Evolutionary conservation across 2,329 filamentous ascomycete species (phyloP).

Genomic region (Immersiporthe knoxdaviesiana): DNA sequence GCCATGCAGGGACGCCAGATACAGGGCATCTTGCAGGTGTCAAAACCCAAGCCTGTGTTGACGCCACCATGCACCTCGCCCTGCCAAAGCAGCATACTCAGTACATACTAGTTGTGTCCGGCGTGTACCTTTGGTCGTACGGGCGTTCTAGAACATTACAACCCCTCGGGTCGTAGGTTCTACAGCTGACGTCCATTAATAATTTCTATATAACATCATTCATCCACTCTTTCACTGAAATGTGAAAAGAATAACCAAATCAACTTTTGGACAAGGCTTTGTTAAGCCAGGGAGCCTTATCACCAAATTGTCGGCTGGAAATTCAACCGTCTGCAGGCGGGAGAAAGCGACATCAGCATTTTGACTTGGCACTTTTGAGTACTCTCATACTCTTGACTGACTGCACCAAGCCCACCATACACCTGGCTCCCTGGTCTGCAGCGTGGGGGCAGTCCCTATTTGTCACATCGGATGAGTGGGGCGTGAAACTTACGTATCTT

Average conservation of each 20-base stretch:
- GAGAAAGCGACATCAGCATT: not conserved
- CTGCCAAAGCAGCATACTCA: not conserved
- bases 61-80: not conserved
- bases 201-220: not conserved
- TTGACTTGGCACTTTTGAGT: not conserved
- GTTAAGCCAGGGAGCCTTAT: not conserved
- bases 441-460: not conserved
- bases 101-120: not conserved
- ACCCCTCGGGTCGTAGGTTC: not conserved
- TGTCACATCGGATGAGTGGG: not conserved
- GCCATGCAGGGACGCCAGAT: not conserved
- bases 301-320: not conserved
- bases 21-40: not conserved
- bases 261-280: not conserved
- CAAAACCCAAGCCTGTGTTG: not conserved
- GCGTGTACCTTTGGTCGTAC: not conserved
- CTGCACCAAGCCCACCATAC: too few relatives aligned
- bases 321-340: not conserved
- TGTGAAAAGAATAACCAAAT: not conserved
- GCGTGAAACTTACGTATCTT: not conserved
- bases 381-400: too few relatives aligned
- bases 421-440: not conserved
- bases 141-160: not conserved
- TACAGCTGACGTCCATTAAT: not conserved
- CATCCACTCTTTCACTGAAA: not conserved